Evolutionary conservation across 257 asterid genomes (phyloP).

Genomic region (Gentiana macrophylla): DNA sequence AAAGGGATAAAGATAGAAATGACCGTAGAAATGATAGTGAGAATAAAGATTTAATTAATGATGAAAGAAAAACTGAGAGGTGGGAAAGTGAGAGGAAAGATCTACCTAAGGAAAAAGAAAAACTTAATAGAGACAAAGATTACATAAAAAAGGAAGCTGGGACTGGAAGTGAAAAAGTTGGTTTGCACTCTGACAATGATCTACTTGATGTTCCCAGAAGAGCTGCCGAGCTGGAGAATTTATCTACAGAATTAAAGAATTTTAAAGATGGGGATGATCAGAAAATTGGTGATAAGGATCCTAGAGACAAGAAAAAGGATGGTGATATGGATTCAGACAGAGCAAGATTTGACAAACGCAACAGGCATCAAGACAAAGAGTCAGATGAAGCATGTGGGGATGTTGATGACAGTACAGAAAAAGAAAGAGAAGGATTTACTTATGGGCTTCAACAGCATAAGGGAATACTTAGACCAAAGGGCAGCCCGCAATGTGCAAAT

Average conservation of each 20-base stretch:
- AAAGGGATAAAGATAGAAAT: slow-evolving; percentile 75
- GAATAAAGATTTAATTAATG: slow-evolving; percentile 54
- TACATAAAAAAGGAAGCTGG: slow-evolving; percentile 59
- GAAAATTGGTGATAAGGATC: slow-evolving; percentile 63
- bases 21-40: slow-evolving; percentile 58
- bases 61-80: slow-evolving; percentile 71
- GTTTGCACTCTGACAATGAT: slow-evolving; percentile 49
- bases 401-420: slow-evolving; percentile 57
- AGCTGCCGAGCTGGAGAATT: slow-evolving; percentile 42
- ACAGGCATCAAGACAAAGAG: slow-evolving; percentile 59
- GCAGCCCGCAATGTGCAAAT: slow-evolving; percentile 80
- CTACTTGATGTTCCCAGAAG: slow-evolving; percentile 43
- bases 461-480: slow-evolving; percentile 83
- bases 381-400: slow-evolving; percentile 59
- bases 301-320: slow-evolving; percentile 66
- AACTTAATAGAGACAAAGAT: slow-evolving; percentile 55
- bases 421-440: slow-evolving; percentile 54
- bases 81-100: slow-evolving; percentile 72
- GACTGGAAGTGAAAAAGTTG: slow-evolving; percentile 61
- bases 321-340: slow-evolving; percentile 67
- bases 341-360: slow-evolving; percentile 72
- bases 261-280: slow-evolving; percentile 54
- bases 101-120: slow-evolving; percentile 60
- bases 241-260: slow-evolving; percentile 43
- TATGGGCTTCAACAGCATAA: slow-evolving; percentile 83